Evolutionary conservation across 179 eudicot species (phyloP), one percentile per base, ranked within the genome.

Genomic region (Beta macrorhiza): DNA sequence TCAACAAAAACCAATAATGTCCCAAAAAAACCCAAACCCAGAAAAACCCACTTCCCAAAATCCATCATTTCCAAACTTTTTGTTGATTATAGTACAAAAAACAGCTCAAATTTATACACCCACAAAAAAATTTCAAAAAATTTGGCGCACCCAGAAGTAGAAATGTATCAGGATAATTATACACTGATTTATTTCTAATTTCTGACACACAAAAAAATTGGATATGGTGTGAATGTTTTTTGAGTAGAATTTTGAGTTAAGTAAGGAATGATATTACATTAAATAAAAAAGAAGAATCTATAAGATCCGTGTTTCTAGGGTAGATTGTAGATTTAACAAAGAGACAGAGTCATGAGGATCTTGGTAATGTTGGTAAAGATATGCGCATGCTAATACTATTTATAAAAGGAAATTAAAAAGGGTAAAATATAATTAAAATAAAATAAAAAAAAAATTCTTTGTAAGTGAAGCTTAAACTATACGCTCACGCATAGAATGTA

Each of bases 41-140:
- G 65, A 79, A 84, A 82, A 51, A 29, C 85, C 89, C 86, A 83
- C 76, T 47, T 79, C 72, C 78, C 78, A 78, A 86, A 78, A 75
- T 79, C 76, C 83, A 82, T 74, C 42, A 52, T 82, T 81, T 74
- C 32, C 58, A 78, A 67, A 20, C 10, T 52, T 16, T 1, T 80
- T 62, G 47, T 8, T 44, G 7, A 15, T 62, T 56, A 19, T 47
- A 44, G 17, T 6, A 75, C 44, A 17, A 68, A 57, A 67, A 22
- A 44, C 15, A 58, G 32, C 25, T 82, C 12, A 64, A 62, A 53
- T 55, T 25, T 67, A 29, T 65, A 67, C 57, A 68, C 76, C 75
- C 75, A 67, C 12, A 68, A 75, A 56, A 75, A 76, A 9, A 56
- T 2, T 17, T 11, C 1, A 32, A 7, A 56, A 32, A 80, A 11